Percentiles rank a stretch among this genome's conserved stretches.
Conservation (phyloP, 306 rosid genomes). For the Quercus dentata region DNA sequence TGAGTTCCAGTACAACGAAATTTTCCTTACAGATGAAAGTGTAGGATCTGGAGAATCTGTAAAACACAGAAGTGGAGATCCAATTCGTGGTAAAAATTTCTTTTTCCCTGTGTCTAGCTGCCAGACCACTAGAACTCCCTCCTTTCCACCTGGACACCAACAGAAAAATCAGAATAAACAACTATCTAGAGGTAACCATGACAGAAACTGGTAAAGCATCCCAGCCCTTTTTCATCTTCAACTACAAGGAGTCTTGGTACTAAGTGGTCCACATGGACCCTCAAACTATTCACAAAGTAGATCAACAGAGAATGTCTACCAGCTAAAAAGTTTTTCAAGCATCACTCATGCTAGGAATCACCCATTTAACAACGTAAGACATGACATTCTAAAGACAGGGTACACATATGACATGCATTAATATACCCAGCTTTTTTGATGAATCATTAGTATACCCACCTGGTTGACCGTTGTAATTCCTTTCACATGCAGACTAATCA, state of each 20-base stretch:
- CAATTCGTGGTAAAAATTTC: constrained; percentile 78
- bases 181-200: background rate
- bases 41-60: constrained; percentile 77
- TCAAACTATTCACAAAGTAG: background rate
- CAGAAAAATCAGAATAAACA: constrained; percentile 19
- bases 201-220: constrained; percentile 1
- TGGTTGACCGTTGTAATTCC: background rate
- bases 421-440: background rate
- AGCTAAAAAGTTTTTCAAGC: background rate
- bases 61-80: constrained; percentile 81
- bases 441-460: background rate
- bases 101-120: constrained; percentile 85
- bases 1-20: constrained; percentile 4
- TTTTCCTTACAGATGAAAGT: constrained; percentile 68
- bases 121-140: constrained; percentile 97
- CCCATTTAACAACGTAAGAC: background rate
- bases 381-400: background rate
- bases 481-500: background rate
- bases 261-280: background rate
- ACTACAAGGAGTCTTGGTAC: background rate
- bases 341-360: background rate
- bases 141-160: constrained; percentile 71
- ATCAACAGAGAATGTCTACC: background rate
- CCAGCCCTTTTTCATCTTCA: constrained; percentile 7
- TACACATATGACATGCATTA: background rate